Base-by-base conservation (phyloP, 129 eudicot genomes). In the Rutidosis leptorrhynchoides region DNA sequence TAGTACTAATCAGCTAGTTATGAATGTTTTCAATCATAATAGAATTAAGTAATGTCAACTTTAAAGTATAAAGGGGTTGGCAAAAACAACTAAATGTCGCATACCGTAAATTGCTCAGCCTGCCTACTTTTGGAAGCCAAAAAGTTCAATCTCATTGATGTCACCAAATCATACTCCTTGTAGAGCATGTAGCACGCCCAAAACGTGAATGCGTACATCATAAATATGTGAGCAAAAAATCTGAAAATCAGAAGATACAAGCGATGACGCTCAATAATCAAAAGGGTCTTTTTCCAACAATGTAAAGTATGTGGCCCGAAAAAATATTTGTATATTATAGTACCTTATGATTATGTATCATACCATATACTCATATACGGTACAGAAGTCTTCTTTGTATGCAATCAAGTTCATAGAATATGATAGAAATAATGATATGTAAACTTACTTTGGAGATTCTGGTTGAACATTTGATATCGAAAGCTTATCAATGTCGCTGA, bases 81-180 rank as follows among this genome's bases (percentile, higher is more conserved):
- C 63, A 23, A 24, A 24, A 25, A 29, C 62, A 23, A 32, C 15
- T 14, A 33, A 33, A 21, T 9, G 53, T 45, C 67, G 28, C 77
- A 76, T 74, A 83, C 89, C 30, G 89, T 83, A 42, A 83, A 83
- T 70, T 83, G 89, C 67, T 83, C 89, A 17, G 83, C 78, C 23
- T 83, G 78, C 60, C 89, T 83, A 53, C 73, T 76, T 72, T 77
- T 83, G 43, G 85, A 77, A 62, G 89, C 88, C 76, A 83, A 60
- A 69, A 83, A 83, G 59, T 64, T 79, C 67, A 83, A 79, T 58
- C 88, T 81, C 88, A 83, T 76, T 45, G 69, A 53, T 49, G 85
- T 77, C 20, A 83, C 64, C 52, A 26, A 64, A 49, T 73, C 82
- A 48, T 83, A 83, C 74, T 83, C 89, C 76, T 73, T 83, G 35